Percentiles rank a stretch among this genome's conserved stretches.
These are phyloP conservation scores for Chenopodium suecicum DNA, from an alignment of 148 eudicot species.

Conservation along the genomic window DNA sequence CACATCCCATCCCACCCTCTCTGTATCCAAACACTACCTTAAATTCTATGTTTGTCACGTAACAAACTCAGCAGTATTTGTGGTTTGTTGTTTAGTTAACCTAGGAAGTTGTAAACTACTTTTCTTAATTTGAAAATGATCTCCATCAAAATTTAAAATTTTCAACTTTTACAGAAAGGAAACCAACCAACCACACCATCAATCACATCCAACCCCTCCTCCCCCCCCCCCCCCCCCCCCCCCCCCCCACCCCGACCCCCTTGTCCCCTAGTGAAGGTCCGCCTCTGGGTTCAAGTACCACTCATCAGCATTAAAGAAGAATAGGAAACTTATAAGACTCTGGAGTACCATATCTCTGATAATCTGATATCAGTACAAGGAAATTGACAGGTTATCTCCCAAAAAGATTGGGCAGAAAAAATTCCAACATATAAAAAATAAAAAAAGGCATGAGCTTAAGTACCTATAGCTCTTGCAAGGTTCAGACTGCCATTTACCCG, in stretches of 20 bases:
- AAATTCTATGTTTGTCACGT: no score
- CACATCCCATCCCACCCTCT: no score
- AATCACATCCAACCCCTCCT: background rate
- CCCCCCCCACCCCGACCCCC: no score
- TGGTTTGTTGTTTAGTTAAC: background rate
- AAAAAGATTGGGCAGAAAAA: background rate
- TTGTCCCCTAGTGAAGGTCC: background rate
- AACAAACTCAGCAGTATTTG: no score
- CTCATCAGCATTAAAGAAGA: background rate
- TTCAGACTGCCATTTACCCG: conserved; percentile 92
- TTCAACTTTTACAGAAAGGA: background rate
- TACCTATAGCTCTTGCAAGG: conserved; percentile 98
- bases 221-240: no score
- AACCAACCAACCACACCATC: background rate
- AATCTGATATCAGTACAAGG: background rate
- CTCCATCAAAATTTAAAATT: background rate
- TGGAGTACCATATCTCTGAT: background rate
- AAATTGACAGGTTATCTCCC: background rate
- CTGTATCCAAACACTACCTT: no score
- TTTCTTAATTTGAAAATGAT: background rate
- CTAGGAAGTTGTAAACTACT: background rate
- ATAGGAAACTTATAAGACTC: background rate
- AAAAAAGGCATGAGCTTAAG: conserved; percentile 15
- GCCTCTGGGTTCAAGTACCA: background rate
- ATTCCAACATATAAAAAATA: background rate